Percentiles rank a stretch among this genome's conserved stretches.
These are phyloP conservation scores for Colletotrichum graminicola DNA, from an alignment of 2,329 filamentous ascomycete genomes.

Conservation along the genomic window DNA sequence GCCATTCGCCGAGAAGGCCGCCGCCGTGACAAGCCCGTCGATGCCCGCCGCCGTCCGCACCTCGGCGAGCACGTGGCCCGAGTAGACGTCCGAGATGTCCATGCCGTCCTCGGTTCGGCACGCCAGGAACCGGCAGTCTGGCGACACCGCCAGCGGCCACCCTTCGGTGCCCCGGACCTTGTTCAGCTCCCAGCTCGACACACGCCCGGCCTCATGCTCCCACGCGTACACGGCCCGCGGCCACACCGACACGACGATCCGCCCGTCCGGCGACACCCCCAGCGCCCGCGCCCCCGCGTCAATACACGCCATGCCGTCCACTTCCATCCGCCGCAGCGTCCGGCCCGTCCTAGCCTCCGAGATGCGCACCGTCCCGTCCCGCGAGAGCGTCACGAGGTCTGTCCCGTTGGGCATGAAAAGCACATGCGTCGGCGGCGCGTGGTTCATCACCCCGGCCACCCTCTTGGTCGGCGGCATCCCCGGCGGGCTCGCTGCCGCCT, in stretches of 20 bases:
- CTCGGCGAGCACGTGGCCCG: conserved; percentile 51
- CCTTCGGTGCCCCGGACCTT: conserved; percentile 52
- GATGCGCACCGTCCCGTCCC: conserved; percentile 55
- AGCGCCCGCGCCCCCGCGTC: conserved; percentile 49
- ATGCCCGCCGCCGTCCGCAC: conserved; percentile 34
- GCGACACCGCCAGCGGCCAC: conserved; percentile 56
- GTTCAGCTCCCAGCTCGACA: conserved; percentile 54
- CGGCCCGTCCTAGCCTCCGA: conserved; percentile 49
- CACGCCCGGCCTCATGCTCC: conserved; percentile 49
- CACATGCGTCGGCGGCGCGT: conserved; percentile 55
- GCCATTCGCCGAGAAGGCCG: conserved; percentile 51
- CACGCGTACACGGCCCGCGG: conserved; percentile 54
- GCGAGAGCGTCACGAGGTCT: conserved; percentile 52
- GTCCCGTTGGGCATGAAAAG: conserved; percentile 50
- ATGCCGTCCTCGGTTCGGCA: conserved; percentile 58
- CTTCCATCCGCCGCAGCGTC: conserved; percentile 54
- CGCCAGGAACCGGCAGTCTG: conserved; percentile 53
- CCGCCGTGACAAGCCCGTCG: conserved; percentile 51
- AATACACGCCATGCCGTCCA: conserved; percentile 46
- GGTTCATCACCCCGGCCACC: conserved; percentile 50
- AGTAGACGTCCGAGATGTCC: conserved; percentile 54
- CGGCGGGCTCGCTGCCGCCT: conserved; percentile 6
- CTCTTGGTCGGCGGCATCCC: conserved; percentile 34
- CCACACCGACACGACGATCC: conserved; percentile 54
- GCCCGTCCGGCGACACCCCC: conserved; percentile 51